A percentile compares a stretch with the other conserved stretches of the same genome.
Evolutionary conservation across 108 stramenopile species (phyloP).

Genomic region (Pelagomonas calceolata): DNA sequence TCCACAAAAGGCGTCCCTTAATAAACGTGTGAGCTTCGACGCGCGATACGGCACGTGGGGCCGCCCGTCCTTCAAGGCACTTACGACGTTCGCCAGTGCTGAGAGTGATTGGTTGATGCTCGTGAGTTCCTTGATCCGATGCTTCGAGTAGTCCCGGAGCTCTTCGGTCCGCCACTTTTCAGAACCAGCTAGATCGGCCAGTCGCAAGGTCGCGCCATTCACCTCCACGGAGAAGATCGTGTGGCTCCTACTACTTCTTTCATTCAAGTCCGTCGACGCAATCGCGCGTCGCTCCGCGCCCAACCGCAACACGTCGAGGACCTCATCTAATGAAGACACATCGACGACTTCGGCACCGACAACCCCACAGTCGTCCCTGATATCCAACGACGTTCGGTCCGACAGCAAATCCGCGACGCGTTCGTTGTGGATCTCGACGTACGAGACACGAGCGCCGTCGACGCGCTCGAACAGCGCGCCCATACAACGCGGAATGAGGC

Average conservation of each 20-base stretch:
- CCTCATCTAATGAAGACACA: constrained; percentile 9
- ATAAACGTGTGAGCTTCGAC: constrained; percentile 50
- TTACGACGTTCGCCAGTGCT: constrained; percentile 28
- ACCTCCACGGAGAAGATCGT: constrained; percentile 21
- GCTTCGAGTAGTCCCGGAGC: constrained; percentile 26
- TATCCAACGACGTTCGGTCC: constrained; percentile 4
- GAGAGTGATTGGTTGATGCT: constrained; percentile 28
- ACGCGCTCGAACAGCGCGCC: constrained; percentile 1
- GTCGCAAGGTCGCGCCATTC: not conserved
- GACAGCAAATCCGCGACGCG: constrained; percentile 24
- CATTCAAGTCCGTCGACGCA: constrained; percentile 28
- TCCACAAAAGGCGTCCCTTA: constrained; percentile 51
- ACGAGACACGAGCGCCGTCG: constrained; percentile 4
- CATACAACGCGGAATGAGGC: constrained; percentile 4
- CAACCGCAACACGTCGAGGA: constrained; percentile 13
- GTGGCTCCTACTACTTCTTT: constrained; percentile 21
- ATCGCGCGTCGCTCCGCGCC: constrained; percentile 22
- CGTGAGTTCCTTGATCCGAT: constrained; percentile 28
- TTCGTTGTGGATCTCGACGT: constrained; percentile 38
- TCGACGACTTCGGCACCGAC: not conserved
- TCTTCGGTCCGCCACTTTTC: constrained; percentile 17
- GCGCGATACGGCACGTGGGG: constrained; percentile 55
- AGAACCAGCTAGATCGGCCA: constrained; percentile 49
- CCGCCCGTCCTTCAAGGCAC: constrained; percentile 14
- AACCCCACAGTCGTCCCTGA: constrained; percentile 1